phyloP scores from a whole-genome alignment of 2,329 filamentous ascomycete genomes.

The Cercospora zeae-maydis region DNA sequence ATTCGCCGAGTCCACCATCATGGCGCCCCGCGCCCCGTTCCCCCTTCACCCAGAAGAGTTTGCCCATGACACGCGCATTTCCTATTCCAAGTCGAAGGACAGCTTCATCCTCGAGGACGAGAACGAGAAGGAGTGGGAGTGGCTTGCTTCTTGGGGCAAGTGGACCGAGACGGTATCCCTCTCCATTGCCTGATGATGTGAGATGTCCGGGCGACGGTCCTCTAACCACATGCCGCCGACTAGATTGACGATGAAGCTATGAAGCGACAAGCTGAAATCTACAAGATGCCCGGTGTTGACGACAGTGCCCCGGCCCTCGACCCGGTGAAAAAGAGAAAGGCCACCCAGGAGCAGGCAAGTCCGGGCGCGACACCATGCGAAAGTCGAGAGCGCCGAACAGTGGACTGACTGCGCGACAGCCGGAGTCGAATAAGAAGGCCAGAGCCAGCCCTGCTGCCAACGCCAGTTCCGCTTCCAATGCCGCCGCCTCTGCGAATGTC shows the following conservation, averaged over 20 bases:
- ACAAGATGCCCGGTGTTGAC: conserved; percentile 58
- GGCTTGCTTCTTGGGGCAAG: conserved; percentile 64
- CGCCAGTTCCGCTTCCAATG: conserved; percentile 12
- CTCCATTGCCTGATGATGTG: background rate
- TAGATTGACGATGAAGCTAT: conserved; percentile 59
- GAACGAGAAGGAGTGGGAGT: conserved; percentile 81
- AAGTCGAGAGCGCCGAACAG: background rate
- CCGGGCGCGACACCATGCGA: background rate
- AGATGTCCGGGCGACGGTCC: conserved; percentile 7
- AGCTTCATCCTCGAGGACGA: conserved; percentile 75
- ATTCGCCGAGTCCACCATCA: background rate
- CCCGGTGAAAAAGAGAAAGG: conserved; percentile 41
- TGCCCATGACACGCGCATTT: conserved; percentile 74
- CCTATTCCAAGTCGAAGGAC: conserved; percentile 78
- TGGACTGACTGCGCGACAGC: conserved; percentile 4
- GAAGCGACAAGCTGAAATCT: conserved; percentile 60
- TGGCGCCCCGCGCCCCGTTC: conserved; percentile 39
- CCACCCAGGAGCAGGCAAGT: conserved; percentile 36
- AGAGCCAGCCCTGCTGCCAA: conserved; percentile 18
- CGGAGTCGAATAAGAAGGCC: conserved; percentile 18
- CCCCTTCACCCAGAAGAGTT: conserved; percentile 63
- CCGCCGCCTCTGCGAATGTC: background rate
- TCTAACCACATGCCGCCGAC: conserved; percentile 20
- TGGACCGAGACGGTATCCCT: conserved; percentile 66
- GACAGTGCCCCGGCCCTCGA: conserved; percentile 44